These are phyloP conservation scores for Phoenix dactylifera DNA, from an alignment of 176 grass and related monocot genomes.

Conservation along the genomic window DNA sequence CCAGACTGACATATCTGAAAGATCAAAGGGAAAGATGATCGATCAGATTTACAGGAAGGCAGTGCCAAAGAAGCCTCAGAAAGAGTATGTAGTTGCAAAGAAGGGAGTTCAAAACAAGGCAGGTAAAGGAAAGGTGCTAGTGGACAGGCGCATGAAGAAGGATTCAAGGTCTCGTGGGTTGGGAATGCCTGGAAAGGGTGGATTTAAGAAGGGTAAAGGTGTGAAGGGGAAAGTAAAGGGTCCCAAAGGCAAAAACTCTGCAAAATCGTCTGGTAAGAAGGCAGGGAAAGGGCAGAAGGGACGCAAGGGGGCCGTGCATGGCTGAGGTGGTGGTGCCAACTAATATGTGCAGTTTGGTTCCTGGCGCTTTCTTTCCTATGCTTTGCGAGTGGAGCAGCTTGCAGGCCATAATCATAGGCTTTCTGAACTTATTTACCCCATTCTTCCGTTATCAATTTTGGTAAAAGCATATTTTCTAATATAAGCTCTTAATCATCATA, in stretches of 20 bases:
- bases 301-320: too few relatives aligned
- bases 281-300: too few relatives aligned
- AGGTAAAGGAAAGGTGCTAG: conserved; percentile 79
- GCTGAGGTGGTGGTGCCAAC: too few relatives aligned
- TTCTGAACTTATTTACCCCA: too few relatives aligned
- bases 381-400: too few relatives aligned
- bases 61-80: conserved; percentile 62
- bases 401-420: too few relatives aligned
- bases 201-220: conserved; percentile 15
- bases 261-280: too few relatives aligned
- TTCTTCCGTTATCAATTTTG: too few relatives aligned
- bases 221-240: conserved; percentile 21
- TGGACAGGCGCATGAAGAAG: conserved; percentile 89
- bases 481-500: too few relatives aligned
- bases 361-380: too few relatives aligned
- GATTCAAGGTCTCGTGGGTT: conserved; percentile 47
- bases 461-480: too few relatives aligned
- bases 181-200: conserved; percentile 27
- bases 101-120: conserved; percentile 53
- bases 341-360: too few relatives aligned
- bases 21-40: conserved; percentile 83
- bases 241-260: conserved; percentile 15
- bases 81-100: conserved; percentile 92
- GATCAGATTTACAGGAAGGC: conserved; percentile 86
- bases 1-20: conserved; percentile 71